Evolutionary conservation across 192 early-diverging fungal species (phyloP).

Genomic region (Entomortierella chlamydospora): DNA sequence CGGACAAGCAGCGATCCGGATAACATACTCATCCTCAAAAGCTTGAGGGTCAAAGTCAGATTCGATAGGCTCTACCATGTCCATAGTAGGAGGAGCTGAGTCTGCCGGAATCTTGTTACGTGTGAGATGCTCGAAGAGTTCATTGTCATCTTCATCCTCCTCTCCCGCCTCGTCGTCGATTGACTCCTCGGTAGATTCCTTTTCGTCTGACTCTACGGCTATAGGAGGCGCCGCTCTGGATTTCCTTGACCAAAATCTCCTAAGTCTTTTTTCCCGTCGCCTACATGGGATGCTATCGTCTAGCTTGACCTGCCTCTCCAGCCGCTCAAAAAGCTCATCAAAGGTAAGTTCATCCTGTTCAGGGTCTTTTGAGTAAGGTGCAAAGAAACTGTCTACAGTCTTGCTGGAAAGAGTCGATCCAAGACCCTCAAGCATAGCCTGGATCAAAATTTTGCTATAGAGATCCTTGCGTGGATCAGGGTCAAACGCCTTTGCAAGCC

Average conservation of each 20-base stretch:
- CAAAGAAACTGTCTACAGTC: conserved; percentile 72
- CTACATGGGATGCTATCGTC: conserved; percentile 35
- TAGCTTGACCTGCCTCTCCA: conserved; percentile 64
- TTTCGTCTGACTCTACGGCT: neutral
- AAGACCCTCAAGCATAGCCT: conserved; percentile 78
- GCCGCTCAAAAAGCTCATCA: conserved; percentile 70
- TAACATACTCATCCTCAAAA: conserved; percentile 68
- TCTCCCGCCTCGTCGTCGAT: conserved; percentile 25
- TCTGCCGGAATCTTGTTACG: conserved; percentile 21
- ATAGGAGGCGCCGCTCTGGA: neutral
- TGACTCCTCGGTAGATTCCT: conserved; percentile 26
- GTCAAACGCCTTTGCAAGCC: conserved; percentile 75
- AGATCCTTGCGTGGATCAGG: conserved; percentile 63
- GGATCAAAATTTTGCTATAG: conserved; percentile 62
- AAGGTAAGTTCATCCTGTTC: conserved; percentile 72
- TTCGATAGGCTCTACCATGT: conserved; percentile 42
- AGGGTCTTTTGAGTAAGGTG: conserved; percentile 61
- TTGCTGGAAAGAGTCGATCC: conserved; percentile 74
- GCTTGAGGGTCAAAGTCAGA: conserved; percentile 40
- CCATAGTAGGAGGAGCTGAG: conserved; percentile 5
- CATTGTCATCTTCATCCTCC: conserved; percentile 40
- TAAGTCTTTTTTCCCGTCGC: conserved; percentile 22
- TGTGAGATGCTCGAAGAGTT: conserved; percentile 37
- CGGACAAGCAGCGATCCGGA: conserved; percentile 74
- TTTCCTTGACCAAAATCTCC: conserved; percentile 44